A percentile compares a stretch with the other conserved stretches of the same genome.
phyloP scores from a whole-genome alignment of 2,329 filamentous ascomycete genomes.

The Fusarium tjaetaba region DNA sequence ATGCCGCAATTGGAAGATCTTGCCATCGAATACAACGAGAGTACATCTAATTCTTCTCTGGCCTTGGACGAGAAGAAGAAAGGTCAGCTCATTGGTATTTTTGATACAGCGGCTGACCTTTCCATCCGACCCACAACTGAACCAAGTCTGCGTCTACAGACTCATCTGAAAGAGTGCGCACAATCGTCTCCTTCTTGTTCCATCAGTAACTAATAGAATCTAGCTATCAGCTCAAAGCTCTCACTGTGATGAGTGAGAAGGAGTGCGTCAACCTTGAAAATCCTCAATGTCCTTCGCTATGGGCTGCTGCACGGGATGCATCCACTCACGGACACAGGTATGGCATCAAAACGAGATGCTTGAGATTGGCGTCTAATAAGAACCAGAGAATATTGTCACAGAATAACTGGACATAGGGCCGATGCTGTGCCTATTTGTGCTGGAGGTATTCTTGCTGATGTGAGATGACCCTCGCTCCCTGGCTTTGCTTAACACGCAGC shows the following conservation, averaged over 20 bases:
- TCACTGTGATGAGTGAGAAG: background rate
- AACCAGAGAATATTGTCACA: background rate
- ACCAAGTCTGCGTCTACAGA: background rate
- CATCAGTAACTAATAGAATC: accelerated
- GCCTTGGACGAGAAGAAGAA: background rate
- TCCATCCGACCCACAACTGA: background rate
- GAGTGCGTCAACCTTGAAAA: background rate
- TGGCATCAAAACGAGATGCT: accelerated
- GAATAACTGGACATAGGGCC: background rate
- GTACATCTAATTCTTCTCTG: no score
- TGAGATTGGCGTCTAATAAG: background rate
- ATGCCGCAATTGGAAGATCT: slow-evolving; percentile 3
- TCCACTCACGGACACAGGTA: background rate
- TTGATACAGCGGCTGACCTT: background rate
- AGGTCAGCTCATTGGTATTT: background rate
- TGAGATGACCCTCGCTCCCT: background rate
- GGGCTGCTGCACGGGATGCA: background rate
- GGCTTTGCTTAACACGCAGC: background rate
- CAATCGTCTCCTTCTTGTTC: accelerated
- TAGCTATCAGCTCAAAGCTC: slow-evolving; percentile 1
- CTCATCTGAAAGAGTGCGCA: background rate
- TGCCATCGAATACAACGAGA: background rate
- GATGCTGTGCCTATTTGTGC: accelerated
- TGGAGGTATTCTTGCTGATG: background rate
- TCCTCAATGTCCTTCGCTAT: background rate